Base-by-base conservation (phyloP, 2,329 filamentous ascomycete genomes). In the Xylaria sp. region DNA sequence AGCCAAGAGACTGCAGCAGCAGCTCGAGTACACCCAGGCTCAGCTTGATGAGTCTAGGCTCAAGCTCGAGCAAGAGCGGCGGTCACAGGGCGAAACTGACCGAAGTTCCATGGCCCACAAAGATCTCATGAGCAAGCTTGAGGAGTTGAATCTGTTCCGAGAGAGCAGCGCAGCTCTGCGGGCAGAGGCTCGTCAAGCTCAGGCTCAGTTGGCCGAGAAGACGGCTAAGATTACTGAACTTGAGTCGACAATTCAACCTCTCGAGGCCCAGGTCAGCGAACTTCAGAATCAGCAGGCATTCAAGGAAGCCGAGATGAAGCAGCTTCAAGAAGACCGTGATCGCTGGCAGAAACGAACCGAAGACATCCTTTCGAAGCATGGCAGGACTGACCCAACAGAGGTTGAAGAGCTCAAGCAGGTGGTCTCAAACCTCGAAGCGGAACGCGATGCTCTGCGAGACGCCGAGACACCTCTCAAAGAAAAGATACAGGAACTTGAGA, bases 301-400 rank as follows among this genome's bases (percentile, higher is more conserved):
- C 61, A 89, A 92, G 65, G 88, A 95, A 62, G 91, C 91, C 11
- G 93, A 97, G 69, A 84, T 97, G 68, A 91, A 90, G 66, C 83
- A 97, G 59, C 81, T 97, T 8, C 89, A 95, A 62, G 89, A 94
- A 65, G 93, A 97, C 69, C 88, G 94, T 16, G 93, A 97, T 69
- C 85, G 91, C 53, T 97, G 93, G 90, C 92, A 96, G 73, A 93
- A 97, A 78, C 88, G 94, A 20, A 95, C 92, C 1, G 92, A 97
- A 69, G 91, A 95, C 63, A 97, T 99, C 57, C 83, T 99, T 46
- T 92, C 91, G 62, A 97, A 96, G 70, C 97, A 97, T 68, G 92
- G 96, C 63, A 90, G 93, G 51, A 91, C 95, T 48, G 94, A 99
- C 68, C 93, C 94, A 40, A 91, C 90, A 2, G 93, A 97, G 68